Percentiles rank a stretch among this genome's conserved stretches.
Evolutionary conservation across 2,329 filamentous ascomycete genomes (phyloP).

Genomic region (Ceratocystis harringtonii): DNA sequence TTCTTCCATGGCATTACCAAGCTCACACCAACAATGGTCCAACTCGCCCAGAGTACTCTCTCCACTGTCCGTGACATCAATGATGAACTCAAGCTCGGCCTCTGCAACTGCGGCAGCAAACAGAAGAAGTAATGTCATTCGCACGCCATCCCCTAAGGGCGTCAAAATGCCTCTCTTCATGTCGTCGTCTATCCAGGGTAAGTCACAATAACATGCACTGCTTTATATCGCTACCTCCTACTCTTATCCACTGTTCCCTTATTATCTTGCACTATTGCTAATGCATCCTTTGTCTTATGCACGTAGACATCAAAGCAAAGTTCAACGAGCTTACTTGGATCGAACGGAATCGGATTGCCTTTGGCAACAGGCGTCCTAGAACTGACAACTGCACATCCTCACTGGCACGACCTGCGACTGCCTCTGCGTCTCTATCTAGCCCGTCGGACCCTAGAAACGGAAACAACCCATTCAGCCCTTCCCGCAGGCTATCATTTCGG

Average conservation of each 20-base stretch:
- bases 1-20: not conserved
- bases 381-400: slow-evolving; percentile 9
- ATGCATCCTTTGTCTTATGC: not conserved
- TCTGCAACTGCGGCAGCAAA: not conserved
- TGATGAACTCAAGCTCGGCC: slow-evolving; percentile 8
- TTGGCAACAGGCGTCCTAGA: slow-evolving; percentile 15
- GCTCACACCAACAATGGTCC: not conserved
- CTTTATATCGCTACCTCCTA: not conserved
- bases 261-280: not conserved
- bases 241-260: not conserved
- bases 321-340: slow-evolving; percentile 40
- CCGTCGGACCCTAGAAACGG: not conserved
- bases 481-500: slow-evolving; percentile 13
- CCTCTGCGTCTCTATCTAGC: slow-evolving; percentile 2
- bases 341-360: slow-evolving; percentile 34
- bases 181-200: slow-evolving; percentile 27
- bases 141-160: slow-evolving; percentile 16
- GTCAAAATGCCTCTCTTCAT: slow-evolving; percentile 29
- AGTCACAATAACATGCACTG: slow-evolving; percentile 7
- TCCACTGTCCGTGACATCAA: slow-evolving; percentile 7
- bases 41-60: not conserved
- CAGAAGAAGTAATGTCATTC: not conserved
- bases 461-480: not conserved
- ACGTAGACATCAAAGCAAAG: slow-evolving; percentile 34
- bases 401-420: slow-evolving; percentile 9